These are phyloP conservation scores for Immersiporthe knoxdaviesiana DNA, from an alignment of 2,329 filamentous ascomycete species.

Conservation along the genomic window DNA sequence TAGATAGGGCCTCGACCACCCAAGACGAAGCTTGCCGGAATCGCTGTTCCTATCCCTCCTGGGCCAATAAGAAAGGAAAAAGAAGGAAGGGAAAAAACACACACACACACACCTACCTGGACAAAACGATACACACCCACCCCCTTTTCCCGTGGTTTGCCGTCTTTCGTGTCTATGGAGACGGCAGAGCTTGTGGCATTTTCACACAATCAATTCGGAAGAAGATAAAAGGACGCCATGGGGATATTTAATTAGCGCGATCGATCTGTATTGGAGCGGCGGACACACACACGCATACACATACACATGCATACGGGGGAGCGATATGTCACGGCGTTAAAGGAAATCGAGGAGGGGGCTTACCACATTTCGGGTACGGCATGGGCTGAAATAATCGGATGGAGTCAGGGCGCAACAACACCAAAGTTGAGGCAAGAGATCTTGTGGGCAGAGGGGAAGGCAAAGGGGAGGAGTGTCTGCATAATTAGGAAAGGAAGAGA, in stretches of 20 bases:
- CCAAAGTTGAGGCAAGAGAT: neutral
- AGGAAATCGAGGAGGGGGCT: neutral
- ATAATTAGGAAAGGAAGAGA: neutral
- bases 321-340: slow-evolving; percentile 7
- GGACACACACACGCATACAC: neutral
- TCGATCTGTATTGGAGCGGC: neutral
- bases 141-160: neutral
- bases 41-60: neutral
- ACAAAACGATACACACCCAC: neutral
- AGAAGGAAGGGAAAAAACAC: neutral
- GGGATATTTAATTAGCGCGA: neutral
- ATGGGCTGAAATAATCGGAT: neutral
- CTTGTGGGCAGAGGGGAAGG: neutral
- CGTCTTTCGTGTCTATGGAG: neutral
- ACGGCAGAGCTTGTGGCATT: neutral
- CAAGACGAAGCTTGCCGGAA: neutral
- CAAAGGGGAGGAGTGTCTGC: neutral
- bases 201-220: neutral
- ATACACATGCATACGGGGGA: slow-evolving; percentile 3
- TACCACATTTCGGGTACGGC: neutral
- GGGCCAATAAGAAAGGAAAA: too few species aligned
- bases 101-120: too few species aligned
- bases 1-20: neutral
- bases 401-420: slow-evolving; percentile 9
- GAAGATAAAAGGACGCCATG: neutral